Evolutionary conservation across 164 flowering plant species (phyloP).

Genomic region (Hamamelis virginiana): DNA sequence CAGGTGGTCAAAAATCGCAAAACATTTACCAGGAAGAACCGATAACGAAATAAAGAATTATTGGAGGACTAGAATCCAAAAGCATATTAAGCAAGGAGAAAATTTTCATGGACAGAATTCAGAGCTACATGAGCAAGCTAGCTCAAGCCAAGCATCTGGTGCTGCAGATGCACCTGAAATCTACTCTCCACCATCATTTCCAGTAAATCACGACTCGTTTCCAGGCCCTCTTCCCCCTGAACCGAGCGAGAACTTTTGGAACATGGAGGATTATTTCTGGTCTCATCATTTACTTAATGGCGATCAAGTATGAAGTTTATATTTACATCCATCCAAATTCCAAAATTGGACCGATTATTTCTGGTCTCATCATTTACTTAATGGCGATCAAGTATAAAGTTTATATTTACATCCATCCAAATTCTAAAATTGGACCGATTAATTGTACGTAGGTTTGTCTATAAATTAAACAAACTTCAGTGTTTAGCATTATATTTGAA

Average conservation of each 20-base stretch:
- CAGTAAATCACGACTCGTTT: slow-evolving; percentile 25
- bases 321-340: not conserved
- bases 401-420: not conserved
- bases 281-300: slow-evolving; percentile 55
- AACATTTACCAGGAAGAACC: slow-evolving; percentile 76
- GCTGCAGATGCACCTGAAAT: slow-evolving; percentile 20
- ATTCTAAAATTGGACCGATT: slow-evolving; percentile 3
- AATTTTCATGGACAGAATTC: slow-evolving; percentile 28
- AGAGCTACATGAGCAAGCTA: slow-evolving; percentile 26
- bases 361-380: slow-evolving; percentile 65
- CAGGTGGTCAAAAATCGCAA: slow-evolving; percentile 87
- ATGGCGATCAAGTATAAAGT: slow-evolving; percentile 36
- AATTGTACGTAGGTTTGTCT: slow-evolving; percentile 17
- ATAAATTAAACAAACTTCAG: not conserved
- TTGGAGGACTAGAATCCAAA: slow-evolving; percentile 79
- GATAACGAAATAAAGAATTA: slow-evolving; percentile 78
- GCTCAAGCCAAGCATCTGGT: slow-evolving; percentile 39
- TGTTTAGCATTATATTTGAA: not conserved
- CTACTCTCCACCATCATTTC: slow-evolving; percentile 34
- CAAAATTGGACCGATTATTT: slow-evolving; percentile 17
- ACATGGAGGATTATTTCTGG: slow-evolving; percentile 70
- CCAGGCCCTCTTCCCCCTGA: slow-evolving; percentile 24
- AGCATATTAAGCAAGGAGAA: slow-evolving; percentile 64
- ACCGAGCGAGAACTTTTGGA: slow-evolving; percentile 50
- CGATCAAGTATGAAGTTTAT: slow-evolving; percentile 27